Conservation (phyloP, 2,329 filamentous ascomycete genomes). For the Penicillium sp. region DNA sequence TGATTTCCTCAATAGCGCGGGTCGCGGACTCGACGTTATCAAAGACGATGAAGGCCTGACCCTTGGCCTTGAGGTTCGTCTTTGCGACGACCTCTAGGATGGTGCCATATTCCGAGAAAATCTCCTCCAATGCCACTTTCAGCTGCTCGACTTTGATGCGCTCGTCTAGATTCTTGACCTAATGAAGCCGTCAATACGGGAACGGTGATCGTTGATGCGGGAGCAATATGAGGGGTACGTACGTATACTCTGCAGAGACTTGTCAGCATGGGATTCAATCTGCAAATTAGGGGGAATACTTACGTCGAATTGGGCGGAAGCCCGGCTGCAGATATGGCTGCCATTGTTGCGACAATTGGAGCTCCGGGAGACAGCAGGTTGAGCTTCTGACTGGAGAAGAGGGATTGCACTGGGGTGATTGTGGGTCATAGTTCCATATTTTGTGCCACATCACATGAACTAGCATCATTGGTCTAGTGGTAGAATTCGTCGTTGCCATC, state of each 20-base stretch:
- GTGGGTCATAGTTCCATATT: accelerated
- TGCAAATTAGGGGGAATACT: constrained; percentile 16
- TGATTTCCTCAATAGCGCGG: constrained; percentile 81
- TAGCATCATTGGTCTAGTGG: constrained; percentile 48
- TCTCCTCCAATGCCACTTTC: constrained; percentile 68
- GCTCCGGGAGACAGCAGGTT: constrained; percentile 19
- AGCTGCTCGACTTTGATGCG: constrained; percentile 79
- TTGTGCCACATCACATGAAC: background rate
- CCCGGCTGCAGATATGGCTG: constrained; percentile 30
- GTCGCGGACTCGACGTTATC: constrained; percentile 76
- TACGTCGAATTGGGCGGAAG: constrained; percentile 44
- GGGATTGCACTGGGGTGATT: background rate
- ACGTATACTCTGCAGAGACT: constrained; percentile 43
- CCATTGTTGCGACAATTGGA: constrained; percentile 39
- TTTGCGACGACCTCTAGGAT: constrained; percentile 85
- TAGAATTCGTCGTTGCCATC: constrained; percentile 50
- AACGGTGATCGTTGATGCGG: constrained; percentile 7
- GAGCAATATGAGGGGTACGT: constrained; percentile 17
- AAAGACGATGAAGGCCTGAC: constrained; percentile 94
- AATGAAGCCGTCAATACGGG: constrained; percentile 13
- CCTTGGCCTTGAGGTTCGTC: constrained; percentile 86
- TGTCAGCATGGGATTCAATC: constrained; percentile 15
- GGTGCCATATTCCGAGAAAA: constrained; percentile 87
- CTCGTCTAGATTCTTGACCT: constrained; percentile 85
- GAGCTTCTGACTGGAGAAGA: constrained; percentile 15